Conservation (phyloP, 1,284 basidiomycete genomes). For the Hemileia vastatrix region DNA sequence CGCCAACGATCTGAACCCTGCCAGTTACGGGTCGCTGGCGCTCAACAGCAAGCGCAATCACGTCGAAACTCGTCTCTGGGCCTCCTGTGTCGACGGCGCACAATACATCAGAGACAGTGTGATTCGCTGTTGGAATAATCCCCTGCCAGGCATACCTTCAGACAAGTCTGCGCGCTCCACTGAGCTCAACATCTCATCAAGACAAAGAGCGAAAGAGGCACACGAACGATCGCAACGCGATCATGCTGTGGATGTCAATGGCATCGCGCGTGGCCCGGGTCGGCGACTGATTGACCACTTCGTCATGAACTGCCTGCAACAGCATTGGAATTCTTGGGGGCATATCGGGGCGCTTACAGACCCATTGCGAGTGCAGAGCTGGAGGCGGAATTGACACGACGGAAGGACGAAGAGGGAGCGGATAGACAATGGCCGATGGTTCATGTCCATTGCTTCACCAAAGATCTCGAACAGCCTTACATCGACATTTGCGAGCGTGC, state of each 20-base stretch:
- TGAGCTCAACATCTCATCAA: neutral
- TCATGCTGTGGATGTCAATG: neutral
- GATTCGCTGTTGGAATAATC: slow-evolving; percentile 2
- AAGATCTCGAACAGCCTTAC: slow-evolving; percentile 67
- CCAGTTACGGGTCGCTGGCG: slow-evolving; percentile 64
- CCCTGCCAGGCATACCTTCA: too few relatives aligned
- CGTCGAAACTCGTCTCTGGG: too few relatives aligned
- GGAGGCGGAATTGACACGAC: slow-evolving; percentile 43
- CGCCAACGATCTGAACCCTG: slow-evolving; percentile 91
- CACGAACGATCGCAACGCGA: neutral
- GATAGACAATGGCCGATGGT: slow-evolving; percentile 63
- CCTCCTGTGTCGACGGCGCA: slow-evolving; percentile 2
- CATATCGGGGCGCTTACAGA: slow-evolving; percentile 64
- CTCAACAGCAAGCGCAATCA: slow-evolving; percentile 56
- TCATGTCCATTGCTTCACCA: slow-evolving; percentile 94
- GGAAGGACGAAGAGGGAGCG: slow-evolving; percentile 21
- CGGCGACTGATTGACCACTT: slow-evolving; percentile 68
- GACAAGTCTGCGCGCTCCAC: neutral
- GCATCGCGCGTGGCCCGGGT: too few relatives aligned
- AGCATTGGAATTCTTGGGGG: slow-evolving; percentile 80
- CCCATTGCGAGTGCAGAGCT: slow-evolving; percentile 45
- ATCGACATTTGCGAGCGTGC: slow-evolving; percentile 68
- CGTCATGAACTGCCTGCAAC: slow-evolving; percentile 95
- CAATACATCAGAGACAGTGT: slow-evolving; percentile 6
- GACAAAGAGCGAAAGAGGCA: neutral